Conservation (phyloP, 768 basidiomycete species). For the Saitozyma podzolica region DNA sequence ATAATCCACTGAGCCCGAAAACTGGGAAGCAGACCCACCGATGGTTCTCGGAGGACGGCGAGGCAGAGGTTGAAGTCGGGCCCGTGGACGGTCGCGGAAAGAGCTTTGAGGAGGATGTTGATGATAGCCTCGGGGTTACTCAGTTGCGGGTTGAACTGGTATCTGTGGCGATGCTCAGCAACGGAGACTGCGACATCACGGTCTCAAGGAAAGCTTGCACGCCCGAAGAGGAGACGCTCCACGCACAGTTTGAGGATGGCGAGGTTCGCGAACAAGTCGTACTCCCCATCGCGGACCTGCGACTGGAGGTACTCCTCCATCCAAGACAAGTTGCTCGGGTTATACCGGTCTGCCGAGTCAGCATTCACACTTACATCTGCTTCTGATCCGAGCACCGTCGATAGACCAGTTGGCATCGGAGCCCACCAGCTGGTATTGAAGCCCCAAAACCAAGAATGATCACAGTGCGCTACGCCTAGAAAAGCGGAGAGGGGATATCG, state of each 20-base stretch:
- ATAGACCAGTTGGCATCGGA: too few species aligned
- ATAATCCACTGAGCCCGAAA: not conserved
- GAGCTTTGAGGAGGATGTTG: constrained; percentile 74
- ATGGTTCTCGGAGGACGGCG: constrained; percentile 60
- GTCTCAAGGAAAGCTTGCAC: too few species aligned
- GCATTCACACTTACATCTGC: not conserved
- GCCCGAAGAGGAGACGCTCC: not conserved
- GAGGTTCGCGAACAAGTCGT: constrained; percentile 91
- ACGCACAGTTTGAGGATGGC: constrained; percentile 87
- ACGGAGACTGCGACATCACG: not conserved
- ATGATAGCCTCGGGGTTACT: constrained; percentile 90
- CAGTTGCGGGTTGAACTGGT: constrained; percentile 92
- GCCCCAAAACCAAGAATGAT: too few species aligned
- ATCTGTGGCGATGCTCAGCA: constrained; percentile 58
- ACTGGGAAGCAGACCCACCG: constrained; percentile 17
- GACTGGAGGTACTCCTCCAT: constrained; percentile 96
- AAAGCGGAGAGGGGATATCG: not conserved
- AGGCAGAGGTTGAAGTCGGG: constrained; percentile 95
- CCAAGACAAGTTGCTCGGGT: constrained; percentile 87
- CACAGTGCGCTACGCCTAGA: too few species aligned
- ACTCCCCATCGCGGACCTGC: constrained; percentile 86
- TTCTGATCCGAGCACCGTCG: too few species aligned
- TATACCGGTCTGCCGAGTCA: constrained; percentile 76
- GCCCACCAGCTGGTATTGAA: too few species aligned
- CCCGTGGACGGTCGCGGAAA: constrained; percentile 59